These are phyloP conservation scores for Ogataea trehalophila DNA, from an alignment of 805 yeast genomes.

Conservation along the genomic window DNA sequence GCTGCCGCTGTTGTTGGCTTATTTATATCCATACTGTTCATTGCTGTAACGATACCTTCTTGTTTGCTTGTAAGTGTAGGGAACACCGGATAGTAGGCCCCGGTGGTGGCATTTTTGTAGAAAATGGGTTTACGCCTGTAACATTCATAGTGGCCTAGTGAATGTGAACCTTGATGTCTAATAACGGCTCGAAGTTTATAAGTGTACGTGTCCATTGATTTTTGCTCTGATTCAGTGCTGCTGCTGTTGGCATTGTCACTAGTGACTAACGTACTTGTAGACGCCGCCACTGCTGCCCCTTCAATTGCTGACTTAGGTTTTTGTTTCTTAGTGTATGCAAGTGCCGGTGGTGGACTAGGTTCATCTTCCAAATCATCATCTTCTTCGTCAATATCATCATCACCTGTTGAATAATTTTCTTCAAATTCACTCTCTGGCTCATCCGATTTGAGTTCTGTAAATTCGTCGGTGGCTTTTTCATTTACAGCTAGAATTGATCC, in stretches of 20 bases:
- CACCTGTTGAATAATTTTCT: slow-evolving; percentile 3
- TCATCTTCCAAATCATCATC: slow-evolving; percentile 4
- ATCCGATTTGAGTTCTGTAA: slow-evolving; percentile 12
- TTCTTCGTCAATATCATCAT: slow-evolving; percentile 6
- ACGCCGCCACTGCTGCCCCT: background rate
- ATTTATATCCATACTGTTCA: background rate
- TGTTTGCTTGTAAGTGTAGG: slow-evolving; percentile 11
- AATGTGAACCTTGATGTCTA: slow-evolving; percentile 84
- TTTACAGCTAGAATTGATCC: slow-evolving; percentile 9
- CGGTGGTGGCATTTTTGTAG: slow-evolving; percentile 34
- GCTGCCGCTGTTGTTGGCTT: background rate
- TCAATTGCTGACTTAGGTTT: background rate
- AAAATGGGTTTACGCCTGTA: slow-evolving; percentile 69
- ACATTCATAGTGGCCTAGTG: slow-evolving; percentile 88
- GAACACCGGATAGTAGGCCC: slow-evolving; percentile 19
- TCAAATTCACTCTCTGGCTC: slow-evolving; percentile 15
- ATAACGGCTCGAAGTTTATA: slow-evolving; percentile 70
- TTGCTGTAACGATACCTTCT: slow-evolving; percentile 3
- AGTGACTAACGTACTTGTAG: background rate
- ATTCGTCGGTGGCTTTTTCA: slow-evolving; percentile 20
- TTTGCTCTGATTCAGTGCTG: background rate
- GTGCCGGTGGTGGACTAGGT: background rate
- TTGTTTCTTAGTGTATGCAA: background rate
- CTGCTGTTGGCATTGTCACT: background rate
- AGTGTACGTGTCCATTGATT: slow-evolving; percentile 18